Evolutionary conservation across 805 yeast species (phyloP), one percentile per base, ranked within the genome.

Genomic region (Candida cerambycidarum): DNA sequence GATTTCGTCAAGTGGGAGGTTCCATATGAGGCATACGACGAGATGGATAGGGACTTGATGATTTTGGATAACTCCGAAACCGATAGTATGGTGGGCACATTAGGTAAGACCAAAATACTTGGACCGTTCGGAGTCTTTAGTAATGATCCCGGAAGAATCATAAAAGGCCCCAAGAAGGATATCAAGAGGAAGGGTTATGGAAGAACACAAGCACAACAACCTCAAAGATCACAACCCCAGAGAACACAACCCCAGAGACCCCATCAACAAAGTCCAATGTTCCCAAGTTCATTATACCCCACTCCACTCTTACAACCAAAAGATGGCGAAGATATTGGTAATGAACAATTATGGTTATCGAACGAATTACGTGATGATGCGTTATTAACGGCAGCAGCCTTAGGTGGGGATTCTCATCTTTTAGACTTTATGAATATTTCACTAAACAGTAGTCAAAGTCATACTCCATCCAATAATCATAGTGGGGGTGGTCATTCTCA

Each of bases 61-160:
- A 56, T 68, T 3, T 62, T 88, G 16, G 83, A 84, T 24, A 73
- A 75, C 25, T 60, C 69, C 14, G 62, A 69, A 3, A 55, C 63
- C 23, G 65, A 61, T 33, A 46, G 46, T 18, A 48, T 56, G 38
- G 65, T 66, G 16, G 65, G 75, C 8, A 59, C 57, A 1, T 57
- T 67, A 18, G 69, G 67, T 2, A 68, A 70, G 31, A 82, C 88
- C 0, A 71, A 76, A 63, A 54, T 75, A 4, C 62, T 75, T 33
- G 95, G 96, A 1, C 95, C 93, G 11, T 89, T 88, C 67, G 95
- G 95, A 1, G 93, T 87, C 0, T 87, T 89, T 53, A 74, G 39
- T 24, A 32, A 32, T 19, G 14, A 15, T 28, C 5, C 12, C 8
- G 10, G 9, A 3, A 16, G 17, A 5, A 5, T 18, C 9, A 32